Evolutionary conservation across 768 basidiomycete species (phyloP).

Genomic region (Rhizopogon vesiculosus): DNA sequence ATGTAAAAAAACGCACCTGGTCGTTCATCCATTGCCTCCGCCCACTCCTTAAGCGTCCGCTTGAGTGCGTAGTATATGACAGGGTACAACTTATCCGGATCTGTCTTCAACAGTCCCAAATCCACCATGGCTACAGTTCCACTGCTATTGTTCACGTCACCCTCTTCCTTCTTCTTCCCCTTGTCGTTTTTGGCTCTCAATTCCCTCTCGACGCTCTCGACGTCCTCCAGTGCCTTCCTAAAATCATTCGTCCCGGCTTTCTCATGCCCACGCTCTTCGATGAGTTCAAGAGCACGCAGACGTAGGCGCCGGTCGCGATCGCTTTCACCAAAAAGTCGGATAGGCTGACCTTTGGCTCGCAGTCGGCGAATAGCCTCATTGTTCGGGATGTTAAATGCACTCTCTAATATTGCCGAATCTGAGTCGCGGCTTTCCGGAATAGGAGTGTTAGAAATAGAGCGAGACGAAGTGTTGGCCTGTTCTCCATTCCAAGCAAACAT

Average conservation of each 20-base stretch:
- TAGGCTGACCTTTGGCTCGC: slow-evolving; percentile 88
- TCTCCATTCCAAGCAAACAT: slow-evolving; percentile 41
- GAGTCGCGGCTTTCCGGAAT: slow-evolving; percentile 27
- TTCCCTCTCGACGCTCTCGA: slow-evolving; percentile 73
- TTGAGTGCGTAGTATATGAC: slow-evolving; percentile 96
- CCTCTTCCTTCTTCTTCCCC: slow-evolving; percentile 63
- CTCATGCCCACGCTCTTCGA: slow-evolving; percentile 85
- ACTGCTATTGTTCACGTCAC: slow-evolving; percentile 39
- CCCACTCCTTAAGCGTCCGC: slow-evolving; percentile 93
- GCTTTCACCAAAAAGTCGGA: slow-evolving; percentile 90
- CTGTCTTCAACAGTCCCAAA: slow-evolving; percentile 75
- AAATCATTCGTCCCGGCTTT: slow-evolving; percentile 92
- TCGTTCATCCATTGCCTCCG: slow-evolving; percentile 88
- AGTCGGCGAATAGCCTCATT: slow-evolving; percentile 89
- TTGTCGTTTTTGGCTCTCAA: slow-evolving; percentile 50
- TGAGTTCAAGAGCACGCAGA: slow-evolving; percentile 88
- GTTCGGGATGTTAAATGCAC: slow-evolving; percentile 83
- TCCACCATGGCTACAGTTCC: slow-evolving; percentile 56
- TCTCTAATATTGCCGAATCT: slow-evolving; percentile 34
- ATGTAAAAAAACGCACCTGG: slow-evolving; percentile 55
- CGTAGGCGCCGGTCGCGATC: slow-evolving; percentile 92
- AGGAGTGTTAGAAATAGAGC: slow-evolving; percentile 38
- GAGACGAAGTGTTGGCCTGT: slow-evolving; percentile 34
- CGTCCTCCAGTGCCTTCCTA: slow-evolving; percentile 82
- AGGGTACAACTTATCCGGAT: slow-evolving; percentile 94